Evolutionary conservation across 83 land plant genomes (phyloP), one percentile per base, ranked within the genome.

Genomic region (Diphasiastrum complanatum): DNA sequence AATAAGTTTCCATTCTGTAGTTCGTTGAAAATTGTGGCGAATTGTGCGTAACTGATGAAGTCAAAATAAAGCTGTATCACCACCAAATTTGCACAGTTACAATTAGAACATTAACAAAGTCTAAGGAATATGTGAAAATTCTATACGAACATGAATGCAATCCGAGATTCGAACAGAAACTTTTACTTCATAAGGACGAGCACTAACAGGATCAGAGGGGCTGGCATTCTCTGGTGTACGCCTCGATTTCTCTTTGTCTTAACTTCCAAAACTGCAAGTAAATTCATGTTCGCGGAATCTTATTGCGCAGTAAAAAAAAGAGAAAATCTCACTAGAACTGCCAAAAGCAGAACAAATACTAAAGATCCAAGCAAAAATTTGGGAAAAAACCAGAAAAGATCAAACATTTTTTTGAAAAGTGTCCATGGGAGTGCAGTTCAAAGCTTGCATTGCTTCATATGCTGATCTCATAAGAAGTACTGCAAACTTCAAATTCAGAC

Each of bases 171-270:
- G 30, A 25, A 54, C 8, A 6, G 18, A 18, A 16, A 61, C 2
- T 45, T 4, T 14, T 19, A 41, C 53, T 60, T 24, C 33, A 41
- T 24, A 55, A 64, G 34, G 74, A 55, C 25, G 51, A 56, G 61
- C 61, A 71, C 74, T 52, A 41, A 71, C 74, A 71, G 74, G 74
- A 61, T 71, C 74, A 52, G 74, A 71, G 47, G 33, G 74, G 74
- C 19, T 41, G 56, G 57, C 59, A 63, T 26, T 71, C 67, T 8
- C 63, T 29, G 31, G 74, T 33, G 30, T 71, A 71, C 3, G 67
- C 61, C 54, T 71, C 74, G 60, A 71, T 61, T 46, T 71, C 74
- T 33, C 74, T 71, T 55, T 71, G 68, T 19, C 74, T 53, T 33
- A 71, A 61, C 74, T 71, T 71, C 74, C 74, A 71, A 55, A 71